These are phyloP conservation scores for Antitrichia curtipendula DNA, from an alignment of 225 moss, liverwort and hornwort species.

Conservation along the genomic window DNA sequence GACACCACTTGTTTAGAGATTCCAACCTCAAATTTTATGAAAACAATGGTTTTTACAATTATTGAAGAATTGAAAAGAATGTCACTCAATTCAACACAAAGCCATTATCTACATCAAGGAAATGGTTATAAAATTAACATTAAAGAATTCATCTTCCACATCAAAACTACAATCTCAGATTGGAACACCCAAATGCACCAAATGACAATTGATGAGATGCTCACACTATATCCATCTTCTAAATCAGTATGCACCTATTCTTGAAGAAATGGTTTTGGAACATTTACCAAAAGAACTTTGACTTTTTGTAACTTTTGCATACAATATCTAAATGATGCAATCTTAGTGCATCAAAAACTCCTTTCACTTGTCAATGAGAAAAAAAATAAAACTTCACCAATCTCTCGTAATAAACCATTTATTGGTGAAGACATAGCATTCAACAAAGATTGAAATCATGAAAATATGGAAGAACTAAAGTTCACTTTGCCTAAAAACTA, in stretches of 20 bases:
- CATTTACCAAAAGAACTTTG: not conserved
- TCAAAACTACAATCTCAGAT: not conserved
- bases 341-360: not conserved
- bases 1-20: not conserved
- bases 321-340: accelerated
- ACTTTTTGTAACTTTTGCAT: not conserved
- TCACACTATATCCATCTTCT: no score
- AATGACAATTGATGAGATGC: not conserved
- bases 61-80: not conserved
- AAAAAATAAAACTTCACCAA: no score
- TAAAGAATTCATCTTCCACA: no score
- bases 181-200: accelerated
- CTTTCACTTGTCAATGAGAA: not conserved
- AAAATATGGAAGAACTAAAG: not conserved
- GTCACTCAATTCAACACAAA: not conserved
- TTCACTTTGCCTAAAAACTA: not conserved
- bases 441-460: not conserved
- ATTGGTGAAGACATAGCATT: no score
- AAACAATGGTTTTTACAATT: no score
- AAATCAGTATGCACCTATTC: not conserved
- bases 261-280: no score
- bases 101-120: no score
- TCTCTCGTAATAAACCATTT: not conserved
- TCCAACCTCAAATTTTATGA: not conserved
- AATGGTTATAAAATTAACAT: not conserved